Evolutionary conservation across 2,329 filamentous ascomycete genomes (phyloP).

Genomic region (Diplodia sapinea): DNA sequence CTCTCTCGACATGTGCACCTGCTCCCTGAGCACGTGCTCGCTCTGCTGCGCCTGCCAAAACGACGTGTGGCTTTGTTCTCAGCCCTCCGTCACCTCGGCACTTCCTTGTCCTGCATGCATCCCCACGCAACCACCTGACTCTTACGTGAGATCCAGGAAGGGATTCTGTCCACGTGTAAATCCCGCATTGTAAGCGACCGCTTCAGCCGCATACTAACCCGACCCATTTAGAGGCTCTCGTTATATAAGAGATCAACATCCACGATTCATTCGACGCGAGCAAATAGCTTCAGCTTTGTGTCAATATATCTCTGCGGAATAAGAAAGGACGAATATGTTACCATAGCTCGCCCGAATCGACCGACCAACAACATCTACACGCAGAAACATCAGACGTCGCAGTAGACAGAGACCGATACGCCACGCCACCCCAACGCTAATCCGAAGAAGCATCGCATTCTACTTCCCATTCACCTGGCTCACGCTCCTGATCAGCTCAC

Average conservation of each 20-base stretch:
- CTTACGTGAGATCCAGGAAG: not conserved
- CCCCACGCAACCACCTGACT: not conserved
- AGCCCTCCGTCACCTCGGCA: not conserved
- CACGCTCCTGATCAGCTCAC: conserved; percentile 70
- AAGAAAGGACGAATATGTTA: not conserved
- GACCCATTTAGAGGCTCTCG: not conserved
- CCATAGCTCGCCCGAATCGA: not conserved
- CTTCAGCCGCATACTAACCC: too few species aligned
- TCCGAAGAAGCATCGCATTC: not conserved
- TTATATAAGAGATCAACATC: not conserved
- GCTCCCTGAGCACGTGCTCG: not conserved
- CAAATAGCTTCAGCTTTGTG: not conserved
- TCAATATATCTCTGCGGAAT: not conserved
- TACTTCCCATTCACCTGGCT: conserved; percentile 7
- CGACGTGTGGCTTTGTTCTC: not conserved
- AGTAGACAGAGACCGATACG: conserved; percentile 6
- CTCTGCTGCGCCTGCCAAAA: not conserved
- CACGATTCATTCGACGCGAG: not conserved
- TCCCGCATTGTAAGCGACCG: not conserved
- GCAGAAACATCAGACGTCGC: not conserved
- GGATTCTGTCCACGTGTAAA: not conserved
- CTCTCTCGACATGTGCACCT: not conserved
- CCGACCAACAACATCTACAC: conserved; percentile 12
- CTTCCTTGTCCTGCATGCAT: not conserved
- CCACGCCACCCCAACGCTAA: not conserved